Base-by-base conservation (phyloP, 805 yeast species). In the Candida namnaoensis region DNA sequence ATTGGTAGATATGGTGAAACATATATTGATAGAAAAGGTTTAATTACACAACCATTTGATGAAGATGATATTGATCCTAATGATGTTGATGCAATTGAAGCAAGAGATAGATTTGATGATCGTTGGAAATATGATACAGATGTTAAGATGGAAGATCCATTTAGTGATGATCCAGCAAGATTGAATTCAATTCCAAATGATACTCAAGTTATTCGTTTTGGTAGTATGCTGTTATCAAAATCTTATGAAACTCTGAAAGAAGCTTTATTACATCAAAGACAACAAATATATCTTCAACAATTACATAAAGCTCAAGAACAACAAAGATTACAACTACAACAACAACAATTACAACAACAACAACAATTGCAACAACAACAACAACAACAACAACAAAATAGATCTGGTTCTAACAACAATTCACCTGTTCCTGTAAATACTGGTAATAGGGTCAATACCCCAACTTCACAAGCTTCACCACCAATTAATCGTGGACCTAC, bases 171-270 rank as follows among this genome's bases (percentile, higher is more conserved):
- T 59, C 96, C 97, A 0, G 80, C 95, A 0, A 72, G 75, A 42
- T 69, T 90, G 52, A 90, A 90, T 56, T 82, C 83, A 47, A 87
- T 90, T 35, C 76, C 88, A 12, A 82, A 82, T 41, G 91, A 81
- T 40, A 88, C 96, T 1, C 97, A 90, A 61, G 80, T 85, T 1
- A 85, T 91, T 28, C 69, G 97, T 45, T 90, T 90, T 62, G 96
- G 96, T 8, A 78, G 95, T 7, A 88, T 88, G 96, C 63, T 91
- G 30, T 68, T 88, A 35, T 78, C 93, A 5, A 91, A 90, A 60
- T 81, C 96, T 0, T 85, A 85, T 56, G 96, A 88, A 41, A 73
- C 80, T 39, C 65, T 81, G 47, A 68, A 87, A 51, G 88, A 88
- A 56, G 82, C 90, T 19, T 78, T 85, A 42, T 72, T 78, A 53